Base-by-base conservation (phyloP, 768 basidiomycete species). In the Lepiota venenata region DNA sequence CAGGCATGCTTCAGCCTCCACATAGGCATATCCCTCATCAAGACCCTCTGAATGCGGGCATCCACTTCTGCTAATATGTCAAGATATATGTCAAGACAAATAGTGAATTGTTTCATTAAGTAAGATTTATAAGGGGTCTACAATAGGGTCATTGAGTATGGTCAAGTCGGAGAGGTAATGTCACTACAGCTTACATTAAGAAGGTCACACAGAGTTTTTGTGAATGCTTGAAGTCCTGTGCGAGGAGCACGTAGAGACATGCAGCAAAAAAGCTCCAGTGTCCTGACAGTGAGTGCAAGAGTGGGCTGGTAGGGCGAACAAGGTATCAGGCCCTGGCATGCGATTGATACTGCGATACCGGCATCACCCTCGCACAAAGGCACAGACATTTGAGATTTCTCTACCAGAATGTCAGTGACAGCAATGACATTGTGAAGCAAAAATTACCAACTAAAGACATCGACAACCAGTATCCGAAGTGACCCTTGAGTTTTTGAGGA, bases 191-290 rank as follows among this genome's bases (percentile, higher is more conserved):
- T 0, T 58, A 45, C n/a, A 11, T 59, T 37, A 12, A 71, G 65
- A 18, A 70, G 22, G 47, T 71, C 66, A 27, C 65, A 69, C 0
- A 73, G 54, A 1, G 53, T 50, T 44, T 68, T 69, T 15, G 64
- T 49, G 41, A 69, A 68, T 7, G 65, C 56, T 44, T 71, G 57
- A 11, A 65, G 58, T 1, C 63, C 47, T 3, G 71, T 58, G 21
- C 59, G 61, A 20, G 68, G 68, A 37, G 60, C 67, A 8, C 58
- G 49, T 1, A 63, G 60, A 45, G 57, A 59, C 9, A 37, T 37
- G 3, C 20, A 48, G 12, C 59, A 60, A 44, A 54, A 71, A 2
- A 66, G 42, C 35, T 69, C 62, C 2, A 71, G 55, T 2, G 61
- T 48, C 2, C 56, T 47, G 1, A 59, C 56, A 2, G 64, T 56